Percentiles rank a stretch among this genome's conserved stretches.
Evolutionary conservation across 78 protist species (phyloP).

Genomic region (slime mould (Dictyostelium discoideum)): DNA sequence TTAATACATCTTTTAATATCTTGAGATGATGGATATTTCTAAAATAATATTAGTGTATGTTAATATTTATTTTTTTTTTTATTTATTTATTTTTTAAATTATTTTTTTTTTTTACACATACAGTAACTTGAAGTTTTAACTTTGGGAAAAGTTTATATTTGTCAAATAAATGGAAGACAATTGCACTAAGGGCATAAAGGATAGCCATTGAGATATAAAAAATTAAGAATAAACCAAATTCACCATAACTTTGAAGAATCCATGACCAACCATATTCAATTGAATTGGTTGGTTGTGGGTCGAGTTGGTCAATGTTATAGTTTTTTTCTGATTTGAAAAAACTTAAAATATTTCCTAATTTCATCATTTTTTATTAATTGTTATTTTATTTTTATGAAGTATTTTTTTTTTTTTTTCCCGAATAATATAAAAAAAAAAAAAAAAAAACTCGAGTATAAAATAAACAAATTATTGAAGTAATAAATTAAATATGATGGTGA

Average conservation of each 20-base stretch:
- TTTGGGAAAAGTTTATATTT: slow-evolving; percentile 54
- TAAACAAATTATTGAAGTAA: not conserved
- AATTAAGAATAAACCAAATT: slow-evolving; percentile 53
- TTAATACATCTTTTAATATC: slow-evolving; percentile 74
- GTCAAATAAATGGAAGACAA: slow-evolving; percentile 45
- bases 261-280: slow-evolving; percentile 63
- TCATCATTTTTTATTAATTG: not conserved
- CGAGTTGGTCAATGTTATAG: slow-evolving; percentile 6
- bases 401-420: not conserved
- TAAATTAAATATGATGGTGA: not conserved
- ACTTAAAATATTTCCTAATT: not conserved
- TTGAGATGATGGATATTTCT: slow-evolving; percentile 51
- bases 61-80: not conserved
- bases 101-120: slow-evolving; percentile 1
- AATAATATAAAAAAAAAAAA: not conserved
- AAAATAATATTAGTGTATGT: not conserved
- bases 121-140: slow-evolving; percentile 63
- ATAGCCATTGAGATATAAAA: slow-evolving; percentile 64
- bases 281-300: slow-evolving; percentile 42
- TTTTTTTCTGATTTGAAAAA: slow-evolving; percentile 30
- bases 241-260: slow-evolving; percentile 70
- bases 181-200: slow-evolving; percentile 52
- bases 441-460: not conserved
- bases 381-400: not conserved
- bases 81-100: not conserved